Evolutionary conservation across 352 stramenopile genomes (phyloP), one percentile per base, ranked within the genome.

Genomic region (Peronospora farinosa): DNA sequence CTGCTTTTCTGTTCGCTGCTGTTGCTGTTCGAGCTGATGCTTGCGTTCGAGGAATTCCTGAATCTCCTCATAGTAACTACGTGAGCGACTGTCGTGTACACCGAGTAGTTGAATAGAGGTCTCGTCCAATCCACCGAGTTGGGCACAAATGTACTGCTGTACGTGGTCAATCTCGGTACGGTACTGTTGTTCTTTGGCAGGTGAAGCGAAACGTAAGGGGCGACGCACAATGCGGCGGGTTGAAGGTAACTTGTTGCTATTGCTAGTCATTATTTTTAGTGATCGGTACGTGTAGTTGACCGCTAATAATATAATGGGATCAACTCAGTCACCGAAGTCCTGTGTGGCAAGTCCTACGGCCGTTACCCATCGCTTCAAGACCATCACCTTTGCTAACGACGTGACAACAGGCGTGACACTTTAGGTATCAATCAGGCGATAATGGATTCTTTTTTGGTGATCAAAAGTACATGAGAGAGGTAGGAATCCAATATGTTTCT

Each of bases 31-130:
- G 3, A 72, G 32, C 53, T 68, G 59, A 2, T 69, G 59, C 36
- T 75, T 76, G 40, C 63, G 71, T 36, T 67, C 63, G 5, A 82
- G 55, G 41, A 77, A 82, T 9, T 72, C 57, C 55, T 82, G 71
- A 53, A 82, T 82, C 63, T 82, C 71, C 13, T 74, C 71, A 44
- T 77, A 82, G 35, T 73, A 72, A 40, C 53, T 63, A 49, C 68
- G 67, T 16, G 72, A 72, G 37, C 64, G 69, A n/a, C 51, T 63
- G 43, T 83, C 72, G 49, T 74, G 62, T 31, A 83, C 69, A n/a
- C 69, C 67, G 6, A 80, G 61, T 23, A 76, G 41, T 19, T 57
- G 49, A 28, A 54, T 52, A 7, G 56, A 51, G 35, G 57, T 46
- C 15, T 75, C 69, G 37, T 72, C 51, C 12, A 76, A 57, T 0